These are phyloP conservation scores for Xerocomellus dryophilus DNA, from an alignment of 768 basidiomycete genomes.

Conservation along the genomic window DNA sequence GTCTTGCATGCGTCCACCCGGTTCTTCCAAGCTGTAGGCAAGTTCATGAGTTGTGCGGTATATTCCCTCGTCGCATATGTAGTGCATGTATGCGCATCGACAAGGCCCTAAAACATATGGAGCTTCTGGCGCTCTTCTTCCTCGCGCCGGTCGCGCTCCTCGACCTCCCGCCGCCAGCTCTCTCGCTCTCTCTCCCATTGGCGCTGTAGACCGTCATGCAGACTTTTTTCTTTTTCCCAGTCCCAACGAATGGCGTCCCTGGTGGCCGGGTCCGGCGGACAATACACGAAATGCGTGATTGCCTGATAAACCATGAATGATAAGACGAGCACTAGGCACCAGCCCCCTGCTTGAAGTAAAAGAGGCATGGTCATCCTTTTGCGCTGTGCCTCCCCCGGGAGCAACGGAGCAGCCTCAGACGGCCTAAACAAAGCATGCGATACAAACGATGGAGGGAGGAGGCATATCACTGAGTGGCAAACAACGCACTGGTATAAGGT, in stretches of 20 bases:
- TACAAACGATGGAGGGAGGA: background rate
- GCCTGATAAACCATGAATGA: background rate
- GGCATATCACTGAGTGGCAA: no score
- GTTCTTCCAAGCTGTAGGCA: slow-evolving; percentile 21
- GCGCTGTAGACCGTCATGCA: background rate
- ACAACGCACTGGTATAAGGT: background rate
- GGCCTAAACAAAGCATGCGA: background rate
- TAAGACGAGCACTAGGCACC: background rate
- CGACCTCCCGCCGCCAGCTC: slow-evolving; percentile 14
- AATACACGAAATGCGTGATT: background rate
- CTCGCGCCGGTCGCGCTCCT: slow-evolving; percentile 17
- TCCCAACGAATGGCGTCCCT: background rate
- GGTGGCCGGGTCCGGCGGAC: slow-evolving; percentile 5
- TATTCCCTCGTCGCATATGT: slow-evolving; percentile 31
- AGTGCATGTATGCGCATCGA: slow-evolving; percentile 22
- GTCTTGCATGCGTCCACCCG: slow-evolving; percentile 23
- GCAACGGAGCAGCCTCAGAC: background rate
- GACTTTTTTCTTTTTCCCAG: slow-evolving; percentile 6
- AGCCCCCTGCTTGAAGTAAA: background rate
- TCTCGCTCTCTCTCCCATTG: slow-evolving; percentile 10
- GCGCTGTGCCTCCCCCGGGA: background rate
- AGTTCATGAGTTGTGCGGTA: slow-evolving; percentile 27
- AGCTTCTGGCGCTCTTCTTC: slow-evolving; percentile 25
- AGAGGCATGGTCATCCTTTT: background rate
- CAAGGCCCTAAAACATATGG: slow-evolving; percentile 21